Evolutionary conservation across 768 basidiomycete species (phyloP), one percentile per base, ranked within the genome.

Genomic region (Collybiopsis confluens): DNA sequence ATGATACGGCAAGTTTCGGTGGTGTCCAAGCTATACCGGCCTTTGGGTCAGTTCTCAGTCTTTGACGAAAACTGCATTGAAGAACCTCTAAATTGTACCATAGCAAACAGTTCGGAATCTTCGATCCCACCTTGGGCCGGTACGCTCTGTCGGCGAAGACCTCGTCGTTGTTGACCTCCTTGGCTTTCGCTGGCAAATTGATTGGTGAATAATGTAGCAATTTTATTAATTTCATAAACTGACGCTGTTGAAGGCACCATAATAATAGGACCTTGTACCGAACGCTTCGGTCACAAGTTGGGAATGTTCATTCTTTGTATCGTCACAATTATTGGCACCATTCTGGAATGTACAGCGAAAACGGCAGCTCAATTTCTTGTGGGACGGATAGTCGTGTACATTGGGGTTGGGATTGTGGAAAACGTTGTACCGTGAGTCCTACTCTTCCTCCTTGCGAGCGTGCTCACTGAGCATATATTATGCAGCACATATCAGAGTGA

Each of bases 21-120:
- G 50, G 50, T 27, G 50, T 52, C n/a, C 50, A 52, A 35, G 50
- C 50, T 41, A 52, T 52, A 41, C 50, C 50, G 1, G 50, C 50
- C 13, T 52, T 52, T 21, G 50, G 50, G 50, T 52, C 11, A 41
- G 50, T n/a, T n/a, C n/a, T n/a, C n/a, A n/a, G n/a, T n/a, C n/a
- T n/a, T n/a, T n/a, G n/a, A n/a, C n/a, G n/a, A n/a, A n/a, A n/a
- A n/a, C n/a, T n/a, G n/a, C n/a, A n/a, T n/a, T n/a, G n/a, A n/a
- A n/a, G n/a, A n/a, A n/a, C n/a, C 10, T 5, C 26, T 26, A 7
- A 41, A 8, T n/a, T 13, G 21, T 24, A 18, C 23, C 18, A 24
- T 15, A 52, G 50, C 38, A 52, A 52, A 52, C 50, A 52, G 30
- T 52, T 52, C 23, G 50, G 50, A 28, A 24, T 41, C 24, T 52